Conservation (phyloP, 139 green algal species). For the Chlamydomonas schloesseri region DNA sequence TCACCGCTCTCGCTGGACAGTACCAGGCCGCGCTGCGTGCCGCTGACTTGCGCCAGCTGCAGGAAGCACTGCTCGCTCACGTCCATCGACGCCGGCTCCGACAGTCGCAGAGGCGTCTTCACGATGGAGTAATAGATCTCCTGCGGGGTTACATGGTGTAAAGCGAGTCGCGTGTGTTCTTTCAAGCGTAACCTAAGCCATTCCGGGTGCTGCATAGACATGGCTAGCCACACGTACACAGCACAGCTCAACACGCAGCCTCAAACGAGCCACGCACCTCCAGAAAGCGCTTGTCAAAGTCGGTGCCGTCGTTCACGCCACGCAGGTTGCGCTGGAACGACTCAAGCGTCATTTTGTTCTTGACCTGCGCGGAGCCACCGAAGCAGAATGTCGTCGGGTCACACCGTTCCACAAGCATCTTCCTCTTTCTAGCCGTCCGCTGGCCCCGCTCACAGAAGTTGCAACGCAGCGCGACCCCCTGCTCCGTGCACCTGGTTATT, state of each 20-base stretch:
- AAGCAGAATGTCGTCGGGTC: too few relatives aligned
- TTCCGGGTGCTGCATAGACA: too few relatives aligned
- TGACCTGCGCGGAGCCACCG: constrained; percentile 69
- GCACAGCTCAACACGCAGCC: too few relatives aligned
- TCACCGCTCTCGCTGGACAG: constrained; percentile 43
- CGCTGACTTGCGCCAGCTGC: constrained; percentile 45
- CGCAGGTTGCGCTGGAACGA: constrained; percentile 96
- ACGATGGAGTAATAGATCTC: constrained; percentile 59
- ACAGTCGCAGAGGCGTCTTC: constrained; percentile 45
- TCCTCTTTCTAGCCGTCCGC: too few relatives aligned
- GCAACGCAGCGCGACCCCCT: too few relatives aligned
- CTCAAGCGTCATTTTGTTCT: constrained; percentile 86
- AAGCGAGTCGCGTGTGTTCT: too few relatives aligned
- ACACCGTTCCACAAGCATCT: too few relatives aligned
- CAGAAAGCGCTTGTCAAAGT: constrained; percentile 90
- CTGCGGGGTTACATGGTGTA: constrained; percentile 30
- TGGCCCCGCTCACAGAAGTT: too few relatives aligned
- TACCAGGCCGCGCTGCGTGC: constrained; percentile 50
- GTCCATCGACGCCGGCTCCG: constrained; percentile 45
- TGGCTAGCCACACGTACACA: too few relatives aligned
- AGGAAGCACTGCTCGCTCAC: constrained; percentile 51
- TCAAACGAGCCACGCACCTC: too few relatives aligned
- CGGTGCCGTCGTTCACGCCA: constrained; percentile 92
- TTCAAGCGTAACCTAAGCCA: too few relatives aligned
- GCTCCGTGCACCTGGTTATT: constrained; percentile 81